Conservation (phyloP, 192 early-diverging fungal genomes). For the Glomus cerebriforme region DNA sequence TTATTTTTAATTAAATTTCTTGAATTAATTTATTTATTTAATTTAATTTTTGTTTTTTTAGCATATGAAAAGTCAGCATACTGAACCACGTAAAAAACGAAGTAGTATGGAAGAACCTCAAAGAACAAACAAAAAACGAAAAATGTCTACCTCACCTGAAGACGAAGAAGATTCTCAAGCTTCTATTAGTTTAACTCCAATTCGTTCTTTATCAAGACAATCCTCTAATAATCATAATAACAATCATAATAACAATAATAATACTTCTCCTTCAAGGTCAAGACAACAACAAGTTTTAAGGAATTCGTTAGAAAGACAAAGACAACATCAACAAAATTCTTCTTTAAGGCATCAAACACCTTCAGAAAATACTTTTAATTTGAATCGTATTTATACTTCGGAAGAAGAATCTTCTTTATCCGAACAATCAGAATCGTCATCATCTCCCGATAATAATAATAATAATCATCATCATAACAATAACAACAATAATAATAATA, state of each 20-base stretch:
- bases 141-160: neutral
- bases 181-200: neutral
- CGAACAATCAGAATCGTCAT: neutral
- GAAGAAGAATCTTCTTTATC: slow-evolving; percentile 15
- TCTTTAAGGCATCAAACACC: neutral
- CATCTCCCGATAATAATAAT: neutral
- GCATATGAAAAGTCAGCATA: slow-evolving; percentile 23
- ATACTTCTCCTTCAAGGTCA: neutral
- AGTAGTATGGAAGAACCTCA: slow-evolving; percentile 12
- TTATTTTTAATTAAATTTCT: neutral
- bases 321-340: neutral
- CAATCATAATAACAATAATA: neutral
- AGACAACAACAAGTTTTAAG: slow-evolving; percentile 9
- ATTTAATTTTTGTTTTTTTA: neutral
- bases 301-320: neutral
- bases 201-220: neutral
- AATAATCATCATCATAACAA: neutral
- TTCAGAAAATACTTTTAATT: neutral
- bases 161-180: slow-evolving; percentile 2
- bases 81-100: slow-evolving; percentile 1
- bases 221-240: neutral
- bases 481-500: neutral
- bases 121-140: slow-evolving; percentile 20
- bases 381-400: slow-evolving; percentile 3
- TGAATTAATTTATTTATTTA: neutral